Percentiles rank a stretch among this genome's conserved stretches.
Evolutionary conservation across 1,284 basidiomycete genomes (phyloP).

Genomic region (Ceratobasidium papillatum): DNA sequence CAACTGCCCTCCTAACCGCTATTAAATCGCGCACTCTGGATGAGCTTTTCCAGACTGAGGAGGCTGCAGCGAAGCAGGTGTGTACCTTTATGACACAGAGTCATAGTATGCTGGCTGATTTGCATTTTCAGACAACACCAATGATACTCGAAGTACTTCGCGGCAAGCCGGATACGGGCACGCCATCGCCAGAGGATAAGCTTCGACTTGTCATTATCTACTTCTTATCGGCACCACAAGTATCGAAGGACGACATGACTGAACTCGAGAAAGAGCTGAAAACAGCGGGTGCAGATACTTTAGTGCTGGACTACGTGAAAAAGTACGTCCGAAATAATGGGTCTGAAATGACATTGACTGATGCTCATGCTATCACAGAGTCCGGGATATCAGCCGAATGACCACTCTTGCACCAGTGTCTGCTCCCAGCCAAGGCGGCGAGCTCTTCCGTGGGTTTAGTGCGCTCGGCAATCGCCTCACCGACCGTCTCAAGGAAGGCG

Average conservation of each 20-base stretch:
- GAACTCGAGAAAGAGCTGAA: slow-evolving; percentile 90
- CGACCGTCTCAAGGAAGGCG: slow-evolving; percentile 92
- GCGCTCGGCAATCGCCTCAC: slow-evolving; percentile 90
- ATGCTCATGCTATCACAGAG: slow-evolving; percentile 50
- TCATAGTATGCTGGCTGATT: background rate
- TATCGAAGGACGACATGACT: slow-evolving; percentile 85
- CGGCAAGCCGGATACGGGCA: slow-evolving; percentile 44
- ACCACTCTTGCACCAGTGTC: slow-evolving; percentile 82
- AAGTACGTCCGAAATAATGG: slow-evolving; percentile 55
- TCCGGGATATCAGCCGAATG: slow-evolving; percentile 91
- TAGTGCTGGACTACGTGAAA: slow-evolving; percentile 92
- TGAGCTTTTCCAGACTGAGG: slow-evolving; percentile 96
- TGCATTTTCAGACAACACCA: slow-evolving; percentile 67
- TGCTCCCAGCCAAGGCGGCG: slow-evolving; percentile 72
- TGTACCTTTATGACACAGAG: slow-evolving; percentile 18
- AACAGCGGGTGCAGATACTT: slow-evolving; percentile 78
- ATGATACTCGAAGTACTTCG: slow-evolving; percentile 85
- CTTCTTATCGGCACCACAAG: slow-evolving; percentile 87
- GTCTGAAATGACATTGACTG: background rate
- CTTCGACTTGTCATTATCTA: slow-evolving; percentile 93
- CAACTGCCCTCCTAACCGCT: slow-evolving; percentile 92
- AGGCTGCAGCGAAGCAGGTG: slow-evolving; percentile 86
- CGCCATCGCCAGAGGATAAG: slow-evolving; percentile 84
- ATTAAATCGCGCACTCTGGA: slow-evolving; percentile 97
- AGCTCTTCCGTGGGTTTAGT: slow-evolving; percentile 91